Percentiles rank a stretch among this genome's conserved stretches.
phyloP scores from a whole-genome alignment of 306 rosid species.

The Rubus parviflorus region DNA sequence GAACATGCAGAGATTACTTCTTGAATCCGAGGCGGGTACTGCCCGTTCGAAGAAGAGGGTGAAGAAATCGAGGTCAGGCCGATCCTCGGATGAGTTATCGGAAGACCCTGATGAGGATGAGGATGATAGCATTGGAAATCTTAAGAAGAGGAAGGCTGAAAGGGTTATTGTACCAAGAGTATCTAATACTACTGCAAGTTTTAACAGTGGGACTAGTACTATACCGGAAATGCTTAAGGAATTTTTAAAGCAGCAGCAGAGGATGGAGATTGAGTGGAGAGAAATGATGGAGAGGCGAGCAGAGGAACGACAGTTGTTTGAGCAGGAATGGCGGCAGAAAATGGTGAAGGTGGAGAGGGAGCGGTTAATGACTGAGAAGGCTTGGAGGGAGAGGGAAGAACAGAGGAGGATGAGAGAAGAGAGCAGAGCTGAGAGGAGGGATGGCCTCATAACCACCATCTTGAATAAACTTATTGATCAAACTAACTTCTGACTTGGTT shows the following conservation, averaged over 20 bases:
- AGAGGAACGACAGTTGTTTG: slow-evolving; percentile 57
- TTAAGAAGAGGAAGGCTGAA: slow-evolving; percentile 56
- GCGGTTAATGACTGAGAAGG: slow-evolving; percentile 66
- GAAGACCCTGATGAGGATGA: slow-evolving; percentile 50
- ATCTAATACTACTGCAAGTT: slow-evolving; percentile 22
- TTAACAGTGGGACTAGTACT: slow-evolving; percentile 18
- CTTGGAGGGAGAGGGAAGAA: slow-evolving; percentile 93
- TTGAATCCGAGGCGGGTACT: slow-evolving; percentile 65
- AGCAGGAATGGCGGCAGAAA: slow-evolving; percentile 78
- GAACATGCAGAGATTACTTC: slow-evolving; percentile 63
- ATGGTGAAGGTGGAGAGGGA: slow-evolving; percentile 85
- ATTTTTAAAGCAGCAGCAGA: slow-evolving; percentile 66
- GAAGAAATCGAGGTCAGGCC: slow-evolving; percentile 47
- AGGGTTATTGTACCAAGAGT: slow-evolving; percentile 31
- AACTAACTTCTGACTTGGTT: slow-evolving; percentile 26
- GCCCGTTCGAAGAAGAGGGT: slow-evolving; percentile 48
- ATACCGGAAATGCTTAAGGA: slow-evolving; percentile 66
- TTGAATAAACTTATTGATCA: slow-evolving; percentile 65
- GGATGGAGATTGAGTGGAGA: slow-evolving; percentile 89
- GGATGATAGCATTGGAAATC: slow-evolving; percentile 52
- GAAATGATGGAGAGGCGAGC: slow-evolving; percentile 69
- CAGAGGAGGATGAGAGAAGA: slow-evolving; percentile 80
- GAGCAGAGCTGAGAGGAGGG: slow-evolving; percentile 72
- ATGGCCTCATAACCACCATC: slow-evolving; percentile 71
- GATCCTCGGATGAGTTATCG: slow-evolving; percentile 64